Evolutionary conservation across 2,329 filamentous ascomycete species (phyloP).

Genomic region (Daldinia eschscholtzii): DNA sequence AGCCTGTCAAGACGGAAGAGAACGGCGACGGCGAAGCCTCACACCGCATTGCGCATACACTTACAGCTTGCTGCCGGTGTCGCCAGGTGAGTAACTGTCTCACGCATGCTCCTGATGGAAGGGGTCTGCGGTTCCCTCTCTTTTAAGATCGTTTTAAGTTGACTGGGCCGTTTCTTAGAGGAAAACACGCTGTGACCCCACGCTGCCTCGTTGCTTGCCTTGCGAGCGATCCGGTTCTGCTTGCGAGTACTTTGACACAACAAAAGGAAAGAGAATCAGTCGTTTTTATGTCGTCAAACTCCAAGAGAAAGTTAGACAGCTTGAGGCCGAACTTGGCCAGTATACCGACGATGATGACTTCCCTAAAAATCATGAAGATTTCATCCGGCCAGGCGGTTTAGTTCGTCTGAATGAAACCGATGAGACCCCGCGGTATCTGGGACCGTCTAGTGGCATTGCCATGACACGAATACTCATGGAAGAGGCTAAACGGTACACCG

Average conservation of each 20-base stretch:
- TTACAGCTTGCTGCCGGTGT: constrained; percentile 85
- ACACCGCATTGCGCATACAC: constrained; percentile 78
- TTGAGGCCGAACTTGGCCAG: constrained; percentile 84
- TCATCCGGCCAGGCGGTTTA: constrained; percentile 86
- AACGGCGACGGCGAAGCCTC: constrained; percentile 64
- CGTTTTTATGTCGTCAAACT: constrained; percentile 93
- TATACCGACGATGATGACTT: constrained; percentile 82
- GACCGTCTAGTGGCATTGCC: constrained; percentile 93
- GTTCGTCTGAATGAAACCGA: constrained; percentile 88
- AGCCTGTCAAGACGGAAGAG: constrained; percentile 56
- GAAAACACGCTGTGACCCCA: constrained; percentile 96
- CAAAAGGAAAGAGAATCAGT: constrained; percentile 86
- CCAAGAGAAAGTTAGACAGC: constrained; percentile 83
- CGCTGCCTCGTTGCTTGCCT: constrained; percentile 88
- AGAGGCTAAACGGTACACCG: constrained; percentile 92
- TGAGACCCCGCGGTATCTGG: constrained; percentile 88
- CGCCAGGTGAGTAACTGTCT: constrained; percentile 71
- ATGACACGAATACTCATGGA: constrained; percentile 97
- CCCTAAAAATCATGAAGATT: constrained; percentile 81
- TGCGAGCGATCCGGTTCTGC: constrained; percentile 91
- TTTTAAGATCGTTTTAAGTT: constrained; percentile 7
- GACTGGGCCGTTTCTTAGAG: constrained; percentile 67
- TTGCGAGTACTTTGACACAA: constrained; percentile 95
- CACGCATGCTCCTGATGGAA: constrained; percentile 4
- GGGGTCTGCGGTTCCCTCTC: neutral